Percentiles rank a stretch among this genome's conserved stretches.
Conservation (phyloP, 306 rosid species). For the Castanospermum australe region DNA sequence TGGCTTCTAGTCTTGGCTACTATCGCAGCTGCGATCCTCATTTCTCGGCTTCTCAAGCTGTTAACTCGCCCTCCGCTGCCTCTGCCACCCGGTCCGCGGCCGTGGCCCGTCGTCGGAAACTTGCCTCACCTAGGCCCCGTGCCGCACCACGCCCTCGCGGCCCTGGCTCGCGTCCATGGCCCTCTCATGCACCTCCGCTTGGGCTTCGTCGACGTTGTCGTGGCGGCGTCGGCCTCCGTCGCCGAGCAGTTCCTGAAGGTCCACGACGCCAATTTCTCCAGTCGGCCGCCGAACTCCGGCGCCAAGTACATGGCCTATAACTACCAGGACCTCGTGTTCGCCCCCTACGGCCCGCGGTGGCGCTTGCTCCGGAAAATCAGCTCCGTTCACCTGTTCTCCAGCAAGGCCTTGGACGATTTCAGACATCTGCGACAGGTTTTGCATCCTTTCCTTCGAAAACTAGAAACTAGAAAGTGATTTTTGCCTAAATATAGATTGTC, state of each 20-base stretch:
- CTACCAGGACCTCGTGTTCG: conserved; percentile 78
- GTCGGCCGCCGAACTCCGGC: conserved; percentile 83
- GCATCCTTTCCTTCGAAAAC: background rate
- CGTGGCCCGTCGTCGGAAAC: conserved; percentile 89
- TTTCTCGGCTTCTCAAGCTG: conserved; percentile 22
- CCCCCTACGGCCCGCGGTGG: conserved; percentile 83
- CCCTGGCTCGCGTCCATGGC: conserved; percentile 56
- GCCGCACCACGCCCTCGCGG: conserved; percentile 79
- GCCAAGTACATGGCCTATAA: conserved; percentile 71
- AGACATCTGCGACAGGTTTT: conserved; percentile 67
- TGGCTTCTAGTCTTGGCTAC: conserved; percentile 20
- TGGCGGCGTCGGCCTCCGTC: conserved; percentile 72
- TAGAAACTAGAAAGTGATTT: background rate
- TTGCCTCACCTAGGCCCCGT: conserved; percentile 63
- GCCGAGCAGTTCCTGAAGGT: conserved; percentile 70
- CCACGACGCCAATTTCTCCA: conserved; percentile 68
- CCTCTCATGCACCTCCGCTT: conserved; percentile 76
- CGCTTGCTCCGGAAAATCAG: conserved; percentile 74
- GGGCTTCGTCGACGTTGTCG: conserved; percentile 63
- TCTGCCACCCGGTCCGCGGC: conserved; percentile 79
- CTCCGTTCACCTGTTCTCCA: conserved; percentile 78
- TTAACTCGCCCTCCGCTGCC: conserved; percentile 1
- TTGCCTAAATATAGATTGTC: too few relatives aligned
- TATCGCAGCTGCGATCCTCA: background rate
- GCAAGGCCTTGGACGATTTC: conserved; percentile 72